Evolutionary conservation across 352 stramenopile genomes (phyloP), one percentile per base, ranked within the genome.

Genomic region (Stramenopiles sp.): DNA sequence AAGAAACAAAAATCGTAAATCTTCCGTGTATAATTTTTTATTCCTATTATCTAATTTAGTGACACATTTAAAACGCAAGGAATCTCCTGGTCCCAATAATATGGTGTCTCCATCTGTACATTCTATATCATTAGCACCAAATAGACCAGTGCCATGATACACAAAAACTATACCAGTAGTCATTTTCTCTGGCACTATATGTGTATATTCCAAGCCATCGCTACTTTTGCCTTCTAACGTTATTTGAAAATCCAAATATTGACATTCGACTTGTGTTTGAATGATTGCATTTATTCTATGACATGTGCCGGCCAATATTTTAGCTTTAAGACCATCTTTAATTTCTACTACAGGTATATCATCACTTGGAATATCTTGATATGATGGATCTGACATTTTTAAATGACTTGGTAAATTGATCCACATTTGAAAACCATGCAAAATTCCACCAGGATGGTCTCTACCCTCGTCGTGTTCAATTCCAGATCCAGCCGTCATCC

Each of bases 121-220:
- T 27, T 20, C 53, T 23, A 69, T 69, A 69, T 69, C 53, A 23
- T 69, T 20, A 27, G 53, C 53, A 23, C 53, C 53, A 69, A 69
- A 69, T 23, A 69, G 53, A 69, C 53, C 53, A 69, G 20, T 69
- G 53, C 53, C 53, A 69, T 69, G 53, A 69, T 69, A 69, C 53
- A 69, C 53, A 27, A 23, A 69, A 20, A 69, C 53, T 23, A 69
- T 69, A 20, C 53, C 53, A 20, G 53, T 69, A 27, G 53, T 69
- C 53, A 69, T 69, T 69, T 69, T 27, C 27, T 23, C 53, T 27
- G 53, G 53, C 20, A 27, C 53, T 69, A 69, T 69, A 27, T 69
- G 53, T 27, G 53, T 69, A 69, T 69, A 69, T 69, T 69, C 53
- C 20, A 69, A 20, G 20, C 20, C 27, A 69, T 69, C 53, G n/a